Evolutionary conservation across 140 eudicot species (phyloP).

Genomic region (Ambrosia hybrid): DNA sequence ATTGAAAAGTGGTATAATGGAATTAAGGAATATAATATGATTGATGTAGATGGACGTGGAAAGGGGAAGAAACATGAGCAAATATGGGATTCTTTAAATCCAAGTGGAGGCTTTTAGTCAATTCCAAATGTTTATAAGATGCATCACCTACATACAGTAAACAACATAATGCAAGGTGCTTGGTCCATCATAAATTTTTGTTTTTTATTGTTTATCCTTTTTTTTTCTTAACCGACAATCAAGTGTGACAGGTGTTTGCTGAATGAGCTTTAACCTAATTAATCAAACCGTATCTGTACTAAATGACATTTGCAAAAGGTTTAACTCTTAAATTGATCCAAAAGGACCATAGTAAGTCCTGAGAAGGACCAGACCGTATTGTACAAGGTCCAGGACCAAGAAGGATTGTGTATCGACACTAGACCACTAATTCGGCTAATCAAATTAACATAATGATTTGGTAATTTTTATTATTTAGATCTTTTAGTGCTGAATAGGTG

Average conservation of each 20-base stretch:
- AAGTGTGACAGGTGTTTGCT: conserved; percentile 30
- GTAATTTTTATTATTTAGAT: no score
- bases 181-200: conserved; percentile 21
- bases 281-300: conserved; percentile 13
- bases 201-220: conserved; percentile 20
- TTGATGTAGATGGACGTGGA: conserved; percentile 27
- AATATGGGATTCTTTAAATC: conserved; percentile 26
- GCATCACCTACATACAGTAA: conserved; percentile 20
- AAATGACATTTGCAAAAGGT: background rate
- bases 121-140: background rate
- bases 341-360: background rate
- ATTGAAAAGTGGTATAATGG: conserved; percentile 22
- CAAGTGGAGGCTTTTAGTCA: conserved; percentile 28
- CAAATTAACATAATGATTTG: no score
- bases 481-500: no score
- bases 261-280: conserved; percentile 1
- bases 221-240: conserved; percentile 7
- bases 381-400: background rate
- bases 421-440: conserved; percentile 14
- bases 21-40: conserved; percentile 24
- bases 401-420: no score
- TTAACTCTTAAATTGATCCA: background rate
- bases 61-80: conserved; percentile 10
- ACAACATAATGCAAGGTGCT: conserved; percentile 16
- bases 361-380: no score